Evolutionary conservation across 2,329 filamentous ascomycete genomes (phyloP), one percentile per base, ranked within the genome.

Genomic region (Botrytis deweyae): DNA sequence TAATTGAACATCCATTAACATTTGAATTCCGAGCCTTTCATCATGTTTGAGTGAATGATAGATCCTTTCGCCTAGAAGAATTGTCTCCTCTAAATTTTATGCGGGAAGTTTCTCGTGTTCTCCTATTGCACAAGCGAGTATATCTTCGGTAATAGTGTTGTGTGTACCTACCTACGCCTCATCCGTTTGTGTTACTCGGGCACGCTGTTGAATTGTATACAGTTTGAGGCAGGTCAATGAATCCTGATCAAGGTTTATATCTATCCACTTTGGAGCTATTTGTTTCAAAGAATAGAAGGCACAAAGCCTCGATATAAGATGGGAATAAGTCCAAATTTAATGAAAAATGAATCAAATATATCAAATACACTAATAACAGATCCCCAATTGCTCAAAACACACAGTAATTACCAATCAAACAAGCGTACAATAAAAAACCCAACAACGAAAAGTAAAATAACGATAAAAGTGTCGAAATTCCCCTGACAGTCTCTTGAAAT

Each of bases 11-110:
- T 29, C 16, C 3, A 29, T 52, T n/a, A 52, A 5, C 3, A 55
- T 7, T 29, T 2, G 18, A 3, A 18, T 7, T 18, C 6, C 14
- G n/a, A 29, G 52, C 5, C 3, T 4, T 29, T 18, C 0, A 2
- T 29, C 2, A 16, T 18, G 0, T 18, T 18, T 2, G 5, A 18
- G 16, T 18, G 6, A 55, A 29, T 1, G 2, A 7, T 55, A 7
- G 5, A 29, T 29, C n/a, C 0, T 55, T 55, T 29, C 0, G 4
- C n/a, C 8, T 8, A 18, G 1, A 52, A 52, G 12, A 52, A 14
- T 52, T 25, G 25, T 52, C 49, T n/a, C 14, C 12, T n/a, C 9
- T 18, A 8, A 18, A 29, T 29, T 8, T 6, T 16, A 7, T 8
- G 6, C 14, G 3, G 14, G 14, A 29, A 29, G 52, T 14, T 55